phyloP scores from a whole-genome alignment of 2,329 filamentous ascomycete species.

The Beauveria sp. region DNA sequence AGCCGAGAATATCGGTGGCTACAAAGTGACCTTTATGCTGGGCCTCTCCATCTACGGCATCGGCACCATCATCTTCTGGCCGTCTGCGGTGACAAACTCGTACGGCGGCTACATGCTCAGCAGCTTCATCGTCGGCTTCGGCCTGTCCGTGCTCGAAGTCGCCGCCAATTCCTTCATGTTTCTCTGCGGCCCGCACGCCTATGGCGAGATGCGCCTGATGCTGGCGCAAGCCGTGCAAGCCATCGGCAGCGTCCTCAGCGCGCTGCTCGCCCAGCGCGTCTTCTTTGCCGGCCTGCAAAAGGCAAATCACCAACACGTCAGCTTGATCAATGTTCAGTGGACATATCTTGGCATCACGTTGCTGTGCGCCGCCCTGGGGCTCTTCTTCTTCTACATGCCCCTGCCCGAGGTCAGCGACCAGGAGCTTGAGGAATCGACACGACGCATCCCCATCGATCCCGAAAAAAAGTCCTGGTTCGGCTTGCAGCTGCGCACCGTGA shows the following conservation, averaged over 20 bases:
- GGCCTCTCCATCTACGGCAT: slow-evolving; percentile 68
- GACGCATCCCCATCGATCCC: slow-evolving; percentile 41
- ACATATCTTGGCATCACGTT: slow-evolving; percentile 75
- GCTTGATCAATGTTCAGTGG: slow-evolving; percentile 72
- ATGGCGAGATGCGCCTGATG: slow-evolving; percentile 67
- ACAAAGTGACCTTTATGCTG: slow-evolving; percentile 72
- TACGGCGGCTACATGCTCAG: slow-evolving; percentile 72
- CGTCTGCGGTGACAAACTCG: slow-evolving; percentile 63
- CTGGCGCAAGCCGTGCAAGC: slow-evolving; percentile 70
- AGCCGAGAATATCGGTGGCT: slow-evolving; percentile 51
- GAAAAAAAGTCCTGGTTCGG: slow-evolving; percentile 39
- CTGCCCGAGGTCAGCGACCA: slow-evolving; percentile 52
- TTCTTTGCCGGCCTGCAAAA: slow-evolving; percentile 59
- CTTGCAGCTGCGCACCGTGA: slow-evolving; percentile 46
- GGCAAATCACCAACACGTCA: slow-evolving; percentile 26
- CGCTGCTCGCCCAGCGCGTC: slow-evolving; percentile 63
- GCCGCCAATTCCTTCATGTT: slow-evolving; percentile 68
- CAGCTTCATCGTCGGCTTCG: slow-evolving; percentile 68
- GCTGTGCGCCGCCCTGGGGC: slow-evolving; percentile 62
- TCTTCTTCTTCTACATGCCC: slow-evolving; percentile 63
- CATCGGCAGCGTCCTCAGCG: slow-evolving; percentile 65
- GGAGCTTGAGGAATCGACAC: slow-evolving; percentile 43
- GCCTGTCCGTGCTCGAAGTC: slow-evolving; percentile 69
- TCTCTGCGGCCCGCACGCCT: slow-evolving; percentile 65
- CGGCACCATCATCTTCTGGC: slow-evolving; percentile 82